Evolutionary conservation across 2,329 filamentous ascomycete genomes (phyloP).

Genomic region (Anisogramma anomala): DNA sequence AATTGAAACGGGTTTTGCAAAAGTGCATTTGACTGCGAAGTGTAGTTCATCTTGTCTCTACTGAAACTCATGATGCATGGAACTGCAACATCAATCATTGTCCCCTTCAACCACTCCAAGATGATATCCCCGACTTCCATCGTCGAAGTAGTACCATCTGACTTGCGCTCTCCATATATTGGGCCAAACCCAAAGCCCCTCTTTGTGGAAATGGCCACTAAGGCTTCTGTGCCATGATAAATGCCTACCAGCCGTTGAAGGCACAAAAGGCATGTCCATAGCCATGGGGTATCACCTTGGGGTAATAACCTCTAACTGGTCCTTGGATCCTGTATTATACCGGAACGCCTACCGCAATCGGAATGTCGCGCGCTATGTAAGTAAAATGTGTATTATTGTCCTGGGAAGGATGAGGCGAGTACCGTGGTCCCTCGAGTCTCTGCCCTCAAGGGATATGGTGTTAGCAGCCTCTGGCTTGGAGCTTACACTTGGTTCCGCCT

Average conservation of each 20-base stretch:
- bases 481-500: no score
- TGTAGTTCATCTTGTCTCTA: no score
- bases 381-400: slow-evolving; percentile 2
- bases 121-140: no score
- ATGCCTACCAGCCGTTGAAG: not conserved
- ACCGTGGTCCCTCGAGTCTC: not conserved
- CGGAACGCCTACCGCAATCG: slow-evolving; percentile 8
- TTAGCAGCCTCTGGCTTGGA: no score
- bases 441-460: not conserved
- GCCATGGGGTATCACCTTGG: no score
- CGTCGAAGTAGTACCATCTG: not conserved
- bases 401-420: not conserved
- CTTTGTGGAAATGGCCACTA: not conserved
- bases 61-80: no score
- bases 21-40: no score
- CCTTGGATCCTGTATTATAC: slow-evolving; percentile 2
- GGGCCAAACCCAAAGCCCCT: not conserved
- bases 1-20: no score
- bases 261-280: not conserved
- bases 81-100: no score
- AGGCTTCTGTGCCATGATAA: not conserved
- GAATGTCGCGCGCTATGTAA: slow-evolving; percentile 12
- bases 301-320: no score
- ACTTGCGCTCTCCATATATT: not conserved
- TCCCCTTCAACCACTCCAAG: no score